Conservation (phyloP, 2,329 filamentous ascomycete species). For the Aspergillus nomiae region DNA sequence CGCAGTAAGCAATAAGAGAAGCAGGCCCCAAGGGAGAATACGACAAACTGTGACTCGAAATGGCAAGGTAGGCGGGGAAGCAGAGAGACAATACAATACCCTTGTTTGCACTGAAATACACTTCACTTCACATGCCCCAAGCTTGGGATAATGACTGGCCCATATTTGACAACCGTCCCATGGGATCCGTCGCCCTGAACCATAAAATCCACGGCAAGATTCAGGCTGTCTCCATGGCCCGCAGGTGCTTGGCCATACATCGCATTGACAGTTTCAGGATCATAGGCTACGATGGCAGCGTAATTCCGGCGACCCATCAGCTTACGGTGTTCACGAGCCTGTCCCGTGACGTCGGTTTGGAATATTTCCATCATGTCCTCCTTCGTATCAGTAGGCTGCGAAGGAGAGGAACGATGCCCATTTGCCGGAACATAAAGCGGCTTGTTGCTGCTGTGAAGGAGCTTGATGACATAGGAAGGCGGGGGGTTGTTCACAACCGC, state of each 20-base stretch:
- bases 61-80: background rate
- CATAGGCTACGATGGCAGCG: constrained; percentile 88
- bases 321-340: constrained; percentile 78
- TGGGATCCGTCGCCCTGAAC: constrained; percentile 88
- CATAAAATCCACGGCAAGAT: constrained; percentile 92
- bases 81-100: background rate
- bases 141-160: constrained; percentile 91
- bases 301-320: constrained; percentile 95
- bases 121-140: constrained; percentile 69
- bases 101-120: background rate
- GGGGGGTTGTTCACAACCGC: constrained; percentile 89
- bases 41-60: background rate
- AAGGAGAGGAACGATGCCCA: constrained; percentile 69
- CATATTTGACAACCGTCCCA: constrained; percentile 87
- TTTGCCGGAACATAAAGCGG: constrained; percentile 88
- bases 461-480: constrained; percentile 80
- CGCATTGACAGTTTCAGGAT: constrained; percentile 72
- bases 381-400: constrained; percentile 80
- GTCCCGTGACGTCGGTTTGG: constrained; percentile 87
- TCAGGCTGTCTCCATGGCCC: constrained; percentile 54
- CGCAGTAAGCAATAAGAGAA: background rate
- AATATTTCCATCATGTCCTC: constrained; percentile 99
- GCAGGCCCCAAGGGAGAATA: background rate
- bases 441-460: constrained; percentile 88
- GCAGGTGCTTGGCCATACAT: constrained; percentile 39